phyloP scores from a whole-genome alignment of 768 basidiomycete genomes.

The button mushroom (Agaricus bisporus) region DNA sequence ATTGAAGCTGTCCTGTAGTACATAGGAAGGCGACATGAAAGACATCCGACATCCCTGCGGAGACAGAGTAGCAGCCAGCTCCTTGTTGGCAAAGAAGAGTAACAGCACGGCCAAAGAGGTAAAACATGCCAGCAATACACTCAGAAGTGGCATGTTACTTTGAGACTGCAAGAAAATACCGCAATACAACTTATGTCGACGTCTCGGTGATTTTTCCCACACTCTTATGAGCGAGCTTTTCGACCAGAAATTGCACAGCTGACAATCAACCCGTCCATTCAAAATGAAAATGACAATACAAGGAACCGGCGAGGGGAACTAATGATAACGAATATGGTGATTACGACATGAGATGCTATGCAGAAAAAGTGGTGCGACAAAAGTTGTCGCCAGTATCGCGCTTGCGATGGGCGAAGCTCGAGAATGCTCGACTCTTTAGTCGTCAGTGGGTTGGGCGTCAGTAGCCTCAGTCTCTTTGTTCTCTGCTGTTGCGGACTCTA shows the following conservation, averaged over 20 bases:
- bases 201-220: slow-evolving; percentile 18
- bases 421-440: slow-evolving; percentile 33
- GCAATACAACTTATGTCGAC: not conserved
- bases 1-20: slow-evolving; percentile 65
- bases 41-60: slow-evolving; percentile 96
- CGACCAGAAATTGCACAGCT: not conserved
- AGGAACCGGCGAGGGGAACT: slow-evolving; percentile 4
- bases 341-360: slow-evolving; percentile 10
- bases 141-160: slow-evolving; percentile 11
- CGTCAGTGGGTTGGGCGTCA: slow-evolving; percentile 54
- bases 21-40: slow-evolving; percentile 90
- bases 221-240: not conserved
- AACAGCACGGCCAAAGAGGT: slow-evolving; percentile 26
- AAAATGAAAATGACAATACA: slow-evolving; percentile 5
- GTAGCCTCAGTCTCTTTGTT: slow-evolving; percentile 55
- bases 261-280: slow-evolving; percentile 7
- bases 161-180: not conserved
- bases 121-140: slow-evolving; percentile 29
- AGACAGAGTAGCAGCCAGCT: slow-evolving; percentile 50
- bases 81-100: slow-evolving; percentile 37
- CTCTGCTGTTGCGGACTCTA: slow-evolving; percentile 38
- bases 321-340: slow-evolving; percentile 8
- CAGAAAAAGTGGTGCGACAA: slow-evolving; percentile 7
- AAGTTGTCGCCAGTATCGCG: not conserved
- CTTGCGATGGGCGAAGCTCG: not conserved